Base-by-base conservation (phyloP, 768 basidiomycete species). In the Floccularia luteovirens region DNA sequence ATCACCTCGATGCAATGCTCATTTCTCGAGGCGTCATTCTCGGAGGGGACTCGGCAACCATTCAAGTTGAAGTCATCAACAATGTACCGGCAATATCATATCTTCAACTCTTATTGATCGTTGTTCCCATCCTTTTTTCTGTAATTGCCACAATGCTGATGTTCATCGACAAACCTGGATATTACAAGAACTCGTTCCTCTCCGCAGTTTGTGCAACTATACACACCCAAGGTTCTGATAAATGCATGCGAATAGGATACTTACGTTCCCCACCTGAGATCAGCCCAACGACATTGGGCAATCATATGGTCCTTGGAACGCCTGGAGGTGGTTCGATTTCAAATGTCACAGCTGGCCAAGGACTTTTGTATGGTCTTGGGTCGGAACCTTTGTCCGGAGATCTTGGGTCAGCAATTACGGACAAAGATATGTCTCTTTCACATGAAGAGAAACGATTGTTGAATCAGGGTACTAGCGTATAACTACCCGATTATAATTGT, bases 151-250 rank as follows among this genome's bases (percentile, higher is more conserved):
- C 30, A 21, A 20, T 45, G 2, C 16, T 44, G n/a, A 42, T 48
- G 35, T 17, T 19, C 8, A 12, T 24, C 4, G 31, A 48, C 19
- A 24, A 35, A 2, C 31, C 32, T 8, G 34, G 34, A 17, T 36
- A 47, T 23, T 47, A 40, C 33, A 43, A 44, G 19, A 34, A 31
- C n/a, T 44, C 46, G 3, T 47, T 47, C 34, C 31, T 47, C 21
- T 38, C 46, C 17, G 43, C 46, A 12, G 46, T 44, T 16, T 41
- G 35, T 21, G 43, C 43, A 5, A 44, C 46, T 17, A 41, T 43
- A 11, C 43, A 44, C 24, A 20, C 43, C 16, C 27, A 23, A n/a
- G 35, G 41, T 8, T 31, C 25, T n/a, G n/a, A n/a, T 11, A 36
- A 4, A 11, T 45, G 47, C 20, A 28, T 28, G 3, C 24, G 31